Base-by-base conservation (phyloP, 495 filamentous ascomycete genomes). In the Penicillium taxi region DNA sequence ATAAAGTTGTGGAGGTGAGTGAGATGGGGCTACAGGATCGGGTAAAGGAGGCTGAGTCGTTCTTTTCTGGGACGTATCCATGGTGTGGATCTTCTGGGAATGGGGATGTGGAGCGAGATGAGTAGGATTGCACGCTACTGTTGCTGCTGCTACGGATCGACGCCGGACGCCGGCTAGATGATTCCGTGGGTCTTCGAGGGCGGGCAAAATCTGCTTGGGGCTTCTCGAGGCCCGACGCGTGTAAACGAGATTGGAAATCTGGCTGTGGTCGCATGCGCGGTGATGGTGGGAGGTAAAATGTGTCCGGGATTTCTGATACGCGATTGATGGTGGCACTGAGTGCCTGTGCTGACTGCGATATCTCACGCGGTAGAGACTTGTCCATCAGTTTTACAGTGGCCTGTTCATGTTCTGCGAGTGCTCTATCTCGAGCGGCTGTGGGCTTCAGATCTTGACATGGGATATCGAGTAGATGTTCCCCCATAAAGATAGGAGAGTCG, bases 71-170 rank as follows among this genome's bases (percentile, higher is more conserved):
- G 1, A 45, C 42, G 16, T 50, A 51, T 24, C 50, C 31, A 19
- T 14, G 38, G 12, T 33, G 42, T 8, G 26, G 30, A 7, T 58
- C 44, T 4, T 54, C 14, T 6, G 33, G 26, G 33, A 37, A 42
- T n/a, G 50, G 45, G 12, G 50, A 56, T 7, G 26, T 11, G 1
- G 49, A 41, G 9, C 45, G 43, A 5, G 51, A 35, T 2, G 49
- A 48, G 28, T 48, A 56, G 12, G 46, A 43, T 2, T 48, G 42
- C 4, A 57, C 34, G 39, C 46, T 58, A 32, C 39, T 48, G 26
- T 44, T 58, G 45, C 59, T 56, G 32, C 48, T 41, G 31, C 39
- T 67, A 41, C 55, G 57, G 2, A 53, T 39, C 1, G 63, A 54
- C 4, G 52, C 42, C 1, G 56, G 57, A 1, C 56, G 58, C 1